Base-by-base conservation (phyloP, 768 basidiomycete species). In the Calocybe gangraenosa region DNA sequence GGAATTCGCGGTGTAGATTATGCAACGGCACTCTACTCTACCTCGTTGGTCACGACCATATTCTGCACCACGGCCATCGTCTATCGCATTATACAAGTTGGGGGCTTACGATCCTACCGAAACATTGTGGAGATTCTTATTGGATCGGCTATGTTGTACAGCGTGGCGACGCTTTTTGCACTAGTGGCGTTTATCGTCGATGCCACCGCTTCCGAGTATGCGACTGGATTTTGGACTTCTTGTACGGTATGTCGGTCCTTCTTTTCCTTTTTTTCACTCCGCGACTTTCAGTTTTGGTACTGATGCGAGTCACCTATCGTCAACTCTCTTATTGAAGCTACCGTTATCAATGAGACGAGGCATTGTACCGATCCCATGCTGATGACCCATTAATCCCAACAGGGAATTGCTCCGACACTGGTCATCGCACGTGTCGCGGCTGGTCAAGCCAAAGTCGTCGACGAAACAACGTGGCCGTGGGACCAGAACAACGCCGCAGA, bases 371-470 rank as follows among this genome's bases (percentile, higher is more conserved):
- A n/a, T n/a, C n/a, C n/a, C n/a, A n/a, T n/a, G n/a, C n/a, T n/a
- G n/a, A n/a, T n/a, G n/a, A n/a, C n/a, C n/a, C n/a, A n/a, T 10
- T 22, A n/a, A 5, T 7, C 14, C 28, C 7, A 4, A 20, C 34
- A 53, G 52, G 52, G 52, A 17, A 53, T 53, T 3, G 48, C 52
- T 7, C 52, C 52, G 2, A 53, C 52, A 6, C 40, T 53, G 5
- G 36, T 53, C 21, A 38, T 53, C 17, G 52, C 48, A 3, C 52
- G 52, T 8, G 48, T 44, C 17, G 48, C 48, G 6, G 48, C 44
- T 11, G 42, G 48, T n/a, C 41, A 44, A n/a, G 45, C 48, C 13
- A 28, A 11, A 28, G 25, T 28, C 15, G 48, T 46, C 10, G 31
- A 32, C 7, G 44, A 48, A 7, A 41, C 22, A 41, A 23, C 5